Base-by-base conservation (phyloP, 257 asterid species). In the Ilex aquifolium region DNA sequence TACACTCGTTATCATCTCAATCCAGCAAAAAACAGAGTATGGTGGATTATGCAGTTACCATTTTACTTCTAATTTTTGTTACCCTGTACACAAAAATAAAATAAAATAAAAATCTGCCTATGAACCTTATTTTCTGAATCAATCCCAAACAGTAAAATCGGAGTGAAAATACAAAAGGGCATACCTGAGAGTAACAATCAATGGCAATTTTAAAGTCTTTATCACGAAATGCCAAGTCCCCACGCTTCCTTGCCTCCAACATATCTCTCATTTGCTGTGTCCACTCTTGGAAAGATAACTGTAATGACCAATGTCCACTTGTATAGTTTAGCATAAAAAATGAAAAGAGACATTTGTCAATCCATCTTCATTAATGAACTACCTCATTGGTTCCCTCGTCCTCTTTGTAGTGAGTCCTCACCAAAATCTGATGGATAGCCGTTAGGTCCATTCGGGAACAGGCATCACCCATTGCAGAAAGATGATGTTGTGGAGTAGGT, bases 231-330 rank as follows among this genome's bases (percentile, higher is more conserved):
- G 97, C 93, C 79, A 92, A 71, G 82, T 92, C 99, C 7, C 99
- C 99, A 13, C 97, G 82, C 76, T 90, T 90, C 77, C 95, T 85
- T 10, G 97, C 97, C 40, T 90, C 97, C 78, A 85, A 57, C 97
- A 90, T 90, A 65, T 87, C 97, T 72, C 95, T 83, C 95, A 90
- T 90, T 74, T 90, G 98, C 61, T 92, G 97, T 75, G 98, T 92
- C 97, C 98, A 92, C 73, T 92, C 98, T 88, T 91, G 98, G 82
- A 92, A 89, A 42, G 99, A 89, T 67, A 92, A 81, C 99, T 92
- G 59, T 62, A 64, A 14, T 2, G 64, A 73, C 60, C 61, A 54
- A 40, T 66, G 56, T 54, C 46, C 66, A 62, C 42, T 57, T 62
- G 31, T 27, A 56, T 48, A 46, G 36, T 50, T 81, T 32, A 60